Evolutionary conservation across 2,329 filamentous ascomycete genomes (phyloP).

Genomic region (Niveomyces coronatus): DNA sequence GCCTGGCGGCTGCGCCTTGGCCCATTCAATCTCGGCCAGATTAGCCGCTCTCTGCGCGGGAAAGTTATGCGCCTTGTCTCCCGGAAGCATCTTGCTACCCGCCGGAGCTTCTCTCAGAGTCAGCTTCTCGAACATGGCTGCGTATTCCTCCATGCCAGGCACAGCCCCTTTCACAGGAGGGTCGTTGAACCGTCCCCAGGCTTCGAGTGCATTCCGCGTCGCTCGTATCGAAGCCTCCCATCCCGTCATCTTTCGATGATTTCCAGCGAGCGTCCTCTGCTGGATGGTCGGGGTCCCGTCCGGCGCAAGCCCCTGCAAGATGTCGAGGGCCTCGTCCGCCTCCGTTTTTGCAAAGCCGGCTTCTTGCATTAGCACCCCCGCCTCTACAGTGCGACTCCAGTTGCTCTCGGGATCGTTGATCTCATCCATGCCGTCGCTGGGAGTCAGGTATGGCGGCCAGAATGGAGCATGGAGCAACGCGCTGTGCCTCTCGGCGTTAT

Average conservation of each 20-base stretch:
- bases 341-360: slow-evolving; percentile 41
- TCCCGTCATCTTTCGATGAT: slow-evolving; percentile 13
- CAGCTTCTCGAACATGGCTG: slow-evolving; percentile 51
- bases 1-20: slow-evolving; percentile 49
- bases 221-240: slow-evolving; percentile 50
- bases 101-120: slow-evolving; percentile 22
- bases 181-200: slow-evolving; percentile 42
- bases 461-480: slow-evolving; percentile 37
- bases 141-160: slow-evolving; percentile 38
- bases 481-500: slow-evolving; percentile 36
- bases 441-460: slow-evolving; percentile 51
- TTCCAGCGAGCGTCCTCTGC: slow-evolving; percentile 20
- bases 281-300: slow-evolving; percentile 49
- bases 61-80: slow-evolving; percentile 46
- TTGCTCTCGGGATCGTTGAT: slow-evolving; percentile 39
- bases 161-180: slow-evolving; percentile 23
- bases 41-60: slow-evolving; percentile 30
- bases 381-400: slow-evolving; percentile 41
- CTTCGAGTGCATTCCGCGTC: slow-evolving; percentile 51
- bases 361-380: slow-evolving; percentile 43
- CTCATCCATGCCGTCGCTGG: slow-evolving; percentile 51
- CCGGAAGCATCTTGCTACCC: slow-evolving; percentile 34
- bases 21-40: slow-evolving; percentile 54
- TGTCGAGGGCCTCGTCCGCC: slow-evolving; percentile 38
- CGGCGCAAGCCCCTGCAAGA: slow-evolving; percentile 40